Conservation (phyloP, 176 grass and related monocot genomes). For the Cymbopogon citratus region DNA sequence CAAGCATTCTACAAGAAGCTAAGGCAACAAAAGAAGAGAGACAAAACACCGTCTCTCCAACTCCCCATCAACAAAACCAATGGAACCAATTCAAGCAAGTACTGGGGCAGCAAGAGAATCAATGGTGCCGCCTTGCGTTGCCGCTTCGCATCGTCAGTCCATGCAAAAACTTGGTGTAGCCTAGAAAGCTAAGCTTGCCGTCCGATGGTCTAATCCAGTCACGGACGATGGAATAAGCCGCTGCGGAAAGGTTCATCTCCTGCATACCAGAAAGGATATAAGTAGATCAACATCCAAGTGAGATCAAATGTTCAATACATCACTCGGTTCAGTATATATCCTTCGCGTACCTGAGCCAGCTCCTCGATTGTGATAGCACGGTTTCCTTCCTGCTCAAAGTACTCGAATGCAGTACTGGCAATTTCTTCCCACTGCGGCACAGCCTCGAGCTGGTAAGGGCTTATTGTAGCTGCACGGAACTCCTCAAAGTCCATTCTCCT, state of each 20-base stretch:
- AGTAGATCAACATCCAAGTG: background rate
- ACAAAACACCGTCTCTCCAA: constrained; percentile 9
- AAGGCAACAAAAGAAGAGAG: constrained; percentile 32
- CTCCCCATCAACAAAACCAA: constrained; percentile 50
- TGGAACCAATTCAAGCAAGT: constrained; percentile 43
- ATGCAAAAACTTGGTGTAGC: constrained; percentile 99
- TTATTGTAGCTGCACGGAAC: constrained; percentile 79
- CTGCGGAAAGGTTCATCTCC: constrained; percentile 89
- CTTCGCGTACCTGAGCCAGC: constrained; percentile 58
- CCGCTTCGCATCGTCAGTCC: constrained; percentile 76
- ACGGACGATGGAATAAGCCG: constrained; percentile 68
- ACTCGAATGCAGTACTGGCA: constrained; percentile 68
- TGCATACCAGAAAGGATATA: constrained; percentile 16
- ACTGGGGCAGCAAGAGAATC: constrained; percentile 17
- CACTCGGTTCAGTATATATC: background rate
- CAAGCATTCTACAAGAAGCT: constrained; percentile 38
- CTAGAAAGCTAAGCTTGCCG: constrained; percentile 84
- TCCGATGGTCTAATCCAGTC: constrained; percentile 89
- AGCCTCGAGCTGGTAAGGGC: constrained; percentile 94
- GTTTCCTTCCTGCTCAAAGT: constrained; percentile 92
- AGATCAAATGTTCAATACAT: constrained; percentile 2
- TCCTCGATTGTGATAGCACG: constrained; percentile 79
- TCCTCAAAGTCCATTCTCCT: constrained; percentile 97
- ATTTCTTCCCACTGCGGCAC: constrained; percentile 85
- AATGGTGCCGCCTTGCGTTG: constrained; percentile 57